These are phyloP conservation scores for Carex kokanica DNA, from an alignment of 176 grass and related monocot species.

Conservation along the genomic window DNA sequence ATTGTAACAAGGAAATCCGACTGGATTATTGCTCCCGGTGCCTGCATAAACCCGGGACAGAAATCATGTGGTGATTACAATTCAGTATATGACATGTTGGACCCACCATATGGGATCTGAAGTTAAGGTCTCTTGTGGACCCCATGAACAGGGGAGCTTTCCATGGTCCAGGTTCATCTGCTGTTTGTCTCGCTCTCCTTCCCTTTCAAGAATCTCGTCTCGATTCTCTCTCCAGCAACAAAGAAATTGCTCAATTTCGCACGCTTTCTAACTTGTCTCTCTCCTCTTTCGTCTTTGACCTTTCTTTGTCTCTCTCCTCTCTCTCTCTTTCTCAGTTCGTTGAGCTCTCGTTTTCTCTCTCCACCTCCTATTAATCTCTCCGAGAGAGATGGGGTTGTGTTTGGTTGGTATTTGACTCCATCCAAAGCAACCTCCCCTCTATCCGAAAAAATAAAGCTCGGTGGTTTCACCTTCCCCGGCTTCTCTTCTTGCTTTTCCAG, in stretches of 20 bases:
- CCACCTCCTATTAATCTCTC: not conserved
- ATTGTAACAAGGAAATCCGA: not conserved
- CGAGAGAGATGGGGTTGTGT: conserved; percentile 25
- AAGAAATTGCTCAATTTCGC: conserved; percentile 10
- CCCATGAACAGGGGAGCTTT: not conserved
- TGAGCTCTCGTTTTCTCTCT: conserved; percentile 35
- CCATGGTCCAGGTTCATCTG: not conserved
- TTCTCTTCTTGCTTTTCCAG: not conserved
- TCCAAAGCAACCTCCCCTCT: conserved; percentile 37
- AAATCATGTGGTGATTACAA: too few species aligned
- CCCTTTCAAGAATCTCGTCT: conserved; percentile 17
- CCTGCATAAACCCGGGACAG: not conserved
- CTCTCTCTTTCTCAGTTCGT: conserved; percentile 30
- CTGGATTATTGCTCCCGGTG: not conserved
- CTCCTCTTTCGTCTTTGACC: conserved; percentile 43
- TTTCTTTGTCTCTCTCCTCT: not conserved
- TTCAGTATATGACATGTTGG: not conserved
- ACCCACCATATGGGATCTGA: not conserved
- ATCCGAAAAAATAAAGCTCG: not conserved
- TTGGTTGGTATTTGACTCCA: conserved; percentile 46
- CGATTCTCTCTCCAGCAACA: not conserved
- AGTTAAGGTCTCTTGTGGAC: not conserved
- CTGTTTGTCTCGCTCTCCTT: not conserved
- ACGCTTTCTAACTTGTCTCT: not conserved
- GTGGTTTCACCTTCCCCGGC: conserved; percentile 3